Percentiles rank a stretch among this genome's conserved stretches.
Conservation (phyloP, 805 yeast genomes). For the Starmerella davenportii region DNA sequence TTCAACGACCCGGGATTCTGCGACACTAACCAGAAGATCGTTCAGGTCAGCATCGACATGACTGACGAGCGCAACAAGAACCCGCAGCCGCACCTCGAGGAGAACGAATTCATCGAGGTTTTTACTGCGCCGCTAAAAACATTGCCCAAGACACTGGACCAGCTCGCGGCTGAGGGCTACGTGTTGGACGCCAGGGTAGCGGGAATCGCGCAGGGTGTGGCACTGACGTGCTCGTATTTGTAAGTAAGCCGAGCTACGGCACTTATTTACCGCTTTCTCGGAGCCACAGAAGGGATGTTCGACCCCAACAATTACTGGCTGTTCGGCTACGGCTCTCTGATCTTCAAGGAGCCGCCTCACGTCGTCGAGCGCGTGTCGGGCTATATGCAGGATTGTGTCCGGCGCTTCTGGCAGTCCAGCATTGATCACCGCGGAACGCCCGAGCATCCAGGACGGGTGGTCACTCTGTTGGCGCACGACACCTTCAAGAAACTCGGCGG, state of each 20-base stretch:
- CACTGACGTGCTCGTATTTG: slow-evolving; percentile 7
- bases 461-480: slow-evolving; percentile 48
- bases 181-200: slow-evolving; percentile 74
- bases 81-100: slow-evolving; percentile 57
- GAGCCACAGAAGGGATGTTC: no score
- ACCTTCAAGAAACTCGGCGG: slow-evolving; percentile 32
- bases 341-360: slow-evolving; percentile 78
- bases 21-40: slow-evolving; percentile 69
- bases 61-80: slow-evolving; percentile 37
- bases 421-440: slow-evolving; percentile 84
- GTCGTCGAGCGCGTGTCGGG: slow-evolving; percentile 50
- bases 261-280: no score
- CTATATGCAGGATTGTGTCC: slow-evolving; percentile 49
- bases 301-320: slow-evolving; percentile 35
- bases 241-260: no score
- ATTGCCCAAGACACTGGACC: slow-evolving; percentile 37
- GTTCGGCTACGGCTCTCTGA: slow-evolving; percentile 76
- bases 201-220: slow-evolving; percentile 68
- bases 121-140: slow-evolving; percentile 43
- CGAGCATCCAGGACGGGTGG: slow-evolving; percentile 76
- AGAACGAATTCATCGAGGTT: slow-evolving; percentile 82
- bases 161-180: slow-evolving; percentile 46
- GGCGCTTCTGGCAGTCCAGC: slow-evolving; percentile 85
- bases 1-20: slow-evolving; percentile 78
- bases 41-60: slow-evolving; percentile 62